These are phyloP conservation scores for Nitzschia inconspicua DNA, from an alignment of 108 stramenopile species.

Conservation along the genomic window DNA sequence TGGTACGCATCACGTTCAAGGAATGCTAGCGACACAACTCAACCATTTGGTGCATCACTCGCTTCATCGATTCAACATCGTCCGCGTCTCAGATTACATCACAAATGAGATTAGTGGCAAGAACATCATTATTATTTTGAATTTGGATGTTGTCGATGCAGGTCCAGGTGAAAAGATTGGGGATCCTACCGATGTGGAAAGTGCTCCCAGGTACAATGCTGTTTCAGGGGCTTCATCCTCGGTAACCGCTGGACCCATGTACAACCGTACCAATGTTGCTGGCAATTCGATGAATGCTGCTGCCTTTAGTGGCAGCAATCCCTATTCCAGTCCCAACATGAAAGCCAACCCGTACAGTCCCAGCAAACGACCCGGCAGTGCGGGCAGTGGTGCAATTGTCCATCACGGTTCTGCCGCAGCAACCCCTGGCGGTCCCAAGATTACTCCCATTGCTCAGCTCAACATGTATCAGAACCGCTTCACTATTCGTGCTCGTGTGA, in stretches of 20 bases:
- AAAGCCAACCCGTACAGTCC: slow-evolving; percentile 18
- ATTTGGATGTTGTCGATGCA: slow-evolving; percentile 31
- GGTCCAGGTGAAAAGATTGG: slow-evolving; percentile 53
- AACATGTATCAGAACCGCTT: slow-evolving; percentile 97
- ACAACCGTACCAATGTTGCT: slow-evolving; percentile 46
- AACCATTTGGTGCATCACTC: slow-evolving; percentile 62
- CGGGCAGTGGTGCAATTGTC: slow-evolving; percentile 50
- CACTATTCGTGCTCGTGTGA: slow-evolving; percentile 86
- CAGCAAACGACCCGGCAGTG: neutral
- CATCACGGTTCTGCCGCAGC: slow-evolving; percentile 11
- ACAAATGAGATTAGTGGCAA: slow-evolving; percentile 72
- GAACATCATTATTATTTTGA: slow-evolving; percentile 74
- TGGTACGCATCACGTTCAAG: slow-evolving; percentile 72
- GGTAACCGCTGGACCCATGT: slow-evolving; percentile 32
- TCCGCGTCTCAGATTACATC: slow-evolving; percentile 70
- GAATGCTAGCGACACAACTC: slow-evolving; percentile 92
- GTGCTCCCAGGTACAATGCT: slow-evolving; percentile 13
- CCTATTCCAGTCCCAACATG: slow-evolving; percentile 35
- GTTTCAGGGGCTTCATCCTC: neutral
- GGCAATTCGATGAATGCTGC: slow-evolving; percentile 6
- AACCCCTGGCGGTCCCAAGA: slow-evolving; percentile 38
- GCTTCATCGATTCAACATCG: slow-evolving; percentile 39
- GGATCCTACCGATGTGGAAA: slow-evolving; percentile 52
- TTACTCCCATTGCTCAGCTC: slow-evolving; percentile 83
- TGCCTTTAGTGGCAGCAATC: slow-evolving; percentile 32